Evolutionary conservation across 805 yeast species (phyloP).

Genomic region (Yamadazyma insecticola): DNA sequence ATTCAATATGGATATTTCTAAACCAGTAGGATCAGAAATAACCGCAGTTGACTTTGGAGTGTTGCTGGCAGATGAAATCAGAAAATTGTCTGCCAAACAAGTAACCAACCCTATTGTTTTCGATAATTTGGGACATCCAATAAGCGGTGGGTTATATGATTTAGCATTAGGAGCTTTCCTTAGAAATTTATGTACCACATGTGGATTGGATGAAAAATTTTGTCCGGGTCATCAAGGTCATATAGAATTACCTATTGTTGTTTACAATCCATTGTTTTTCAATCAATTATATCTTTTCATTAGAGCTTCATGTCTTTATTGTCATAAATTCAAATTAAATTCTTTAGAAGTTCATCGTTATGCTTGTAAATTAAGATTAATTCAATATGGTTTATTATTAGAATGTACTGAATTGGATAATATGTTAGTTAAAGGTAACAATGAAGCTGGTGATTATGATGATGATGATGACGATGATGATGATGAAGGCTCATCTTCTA

Average conservation of each 20-base stretch:
- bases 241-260: slow-evolving; percentile 93
- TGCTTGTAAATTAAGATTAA: slow-evolving; percentile 70
- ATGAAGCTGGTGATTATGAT: slow-evolving; percentile 32
- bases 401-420: slow-evolving; percentile 75
- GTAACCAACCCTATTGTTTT: slow-evolving; percentile 93
- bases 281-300: slow-evolving; percentile 81
- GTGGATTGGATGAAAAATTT: slow-evolving; percentile 89
- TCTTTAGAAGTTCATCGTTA: slow-evolving; percentile 66
- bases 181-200: slow-evolving; percentile 84
- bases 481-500: slow-evolving; percentile 29
- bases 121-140: slow-evolving; percentile 94
- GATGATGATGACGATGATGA: slow-evolving; percentile 46
- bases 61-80: slow-evolving; percentile 74
- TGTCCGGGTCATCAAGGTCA: slow-evolving; percentile 99
- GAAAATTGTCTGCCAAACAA: slow-evolving; percentile 88
- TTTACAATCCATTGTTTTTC: slow-evolving; percentile 92
- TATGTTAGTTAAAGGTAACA: slow-evolving; percentile 40
- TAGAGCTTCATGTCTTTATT: slow-evolving; percentile 82
- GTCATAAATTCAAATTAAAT: slow-evolving; percentile 78
- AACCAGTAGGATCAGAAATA: slow-evolving; percentile 94
- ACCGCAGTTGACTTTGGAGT: slow-evolving; percentile 89
- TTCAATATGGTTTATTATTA: slow-evolving; percentile 83
- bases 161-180: slow-evolving; percentile 93
- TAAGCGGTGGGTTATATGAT: slow-evolving; percentile 90
- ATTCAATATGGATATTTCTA: slow-evolving; percentile 80